Evolutionary conservation across 106 monocot species (phyloP), one percentile per base, ranked within the genome.

Genomic region (Dioscorea alata): DNA sequence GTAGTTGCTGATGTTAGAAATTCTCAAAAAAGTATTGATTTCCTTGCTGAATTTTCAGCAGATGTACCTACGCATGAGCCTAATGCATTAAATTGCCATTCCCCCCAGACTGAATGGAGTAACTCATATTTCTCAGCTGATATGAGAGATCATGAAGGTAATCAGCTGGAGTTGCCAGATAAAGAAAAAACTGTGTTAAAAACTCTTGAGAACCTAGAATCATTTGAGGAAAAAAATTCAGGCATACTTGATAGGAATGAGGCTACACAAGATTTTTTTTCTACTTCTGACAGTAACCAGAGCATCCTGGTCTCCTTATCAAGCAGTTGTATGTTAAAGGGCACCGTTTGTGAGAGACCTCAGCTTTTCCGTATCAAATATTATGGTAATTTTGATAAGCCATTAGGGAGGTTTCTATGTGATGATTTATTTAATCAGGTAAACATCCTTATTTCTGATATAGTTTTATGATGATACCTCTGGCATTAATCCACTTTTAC

Each of bases 371-470:
- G 97, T 12, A 92, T 97, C 31, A 97, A 92, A 56, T 97, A 92
- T 32, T 97, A 97, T 81, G 89, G 92, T 33, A 85, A 72, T 68
- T 97, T 83, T 69, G 97, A 97, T 78, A 97, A 90, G 72, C 97
- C 97, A 62, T 72, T 97, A 12, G 92, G 97, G 50, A 82, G 80
- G 50, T 92, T 83, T 79, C 89, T 97, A 22, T 78, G 68, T 34
- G 97, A 97, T 23, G 86, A 90, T 60, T 79, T 97, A 72, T 92
- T 97, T 79, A 81, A 97, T 72, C 82, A 97, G 96, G 96, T 92
- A 82, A 25, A 54, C 4, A 42, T 42, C 42, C 54, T 54, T 54
- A 14, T 66, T 49, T 51, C 23, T 59, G 32, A 56, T 60, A 42
- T 17, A 5, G 22, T 25, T 63, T 19, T 48, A 59, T 16, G 18